A percentile compares a stretch with the other conserved stretches of the same genome.
Conservation (phyloP, 2,329 filamentous ascomycete species). For the Xylariaceae sp. region DNA sequence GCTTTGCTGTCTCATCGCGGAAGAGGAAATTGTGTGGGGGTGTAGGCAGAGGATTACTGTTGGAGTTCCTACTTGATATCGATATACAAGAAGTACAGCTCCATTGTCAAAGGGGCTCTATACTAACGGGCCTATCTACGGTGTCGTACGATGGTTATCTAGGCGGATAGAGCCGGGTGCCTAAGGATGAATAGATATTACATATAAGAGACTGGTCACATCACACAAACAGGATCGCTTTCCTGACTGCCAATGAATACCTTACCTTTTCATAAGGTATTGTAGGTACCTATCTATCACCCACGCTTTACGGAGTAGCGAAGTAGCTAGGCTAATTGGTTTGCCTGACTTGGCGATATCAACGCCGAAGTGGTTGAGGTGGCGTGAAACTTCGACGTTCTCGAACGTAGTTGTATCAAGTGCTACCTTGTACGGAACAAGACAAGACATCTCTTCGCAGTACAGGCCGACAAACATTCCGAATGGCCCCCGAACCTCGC, state of each 20-base stretch:
- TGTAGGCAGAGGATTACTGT: no score
- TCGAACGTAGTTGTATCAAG: background rate
- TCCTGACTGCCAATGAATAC: no score
- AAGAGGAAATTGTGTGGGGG: background rate
- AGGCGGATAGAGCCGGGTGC: conserved; percentile 1
- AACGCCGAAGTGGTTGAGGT: background rate
- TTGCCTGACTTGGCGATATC: background rate
- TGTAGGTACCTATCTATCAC: background rate
- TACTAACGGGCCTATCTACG: background rate
- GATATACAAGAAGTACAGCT: no score
- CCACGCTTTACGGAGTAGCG: background rate
- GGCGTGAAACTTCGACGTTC: background rate
- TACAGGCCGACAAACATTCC: conserved; percentile 3
- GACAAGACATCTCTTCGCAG: background rate
- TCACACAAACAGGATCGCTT: conserved; percentile 11
- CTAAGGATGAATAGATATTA: background rate
- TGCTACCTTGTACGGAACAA: background rate
- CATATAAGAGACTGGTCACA: no score
- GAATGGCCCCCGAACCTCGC: conserved; percentile 15
- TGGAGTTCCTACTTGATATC: no score
- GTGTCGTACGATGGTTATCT: conserved; percentile 6
- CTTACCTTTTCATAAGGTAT: no score
- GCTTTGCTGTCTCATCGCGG: background rate
- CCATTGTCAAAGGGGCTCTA: no score
- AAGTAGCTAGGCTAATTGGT: background rate